These are phyloP conservation scores for Phyllosticta capitalensis DNA, from an alignment of 2,329 filamentous ascomycete genomes.

Conservation along the genomic window DNA sequence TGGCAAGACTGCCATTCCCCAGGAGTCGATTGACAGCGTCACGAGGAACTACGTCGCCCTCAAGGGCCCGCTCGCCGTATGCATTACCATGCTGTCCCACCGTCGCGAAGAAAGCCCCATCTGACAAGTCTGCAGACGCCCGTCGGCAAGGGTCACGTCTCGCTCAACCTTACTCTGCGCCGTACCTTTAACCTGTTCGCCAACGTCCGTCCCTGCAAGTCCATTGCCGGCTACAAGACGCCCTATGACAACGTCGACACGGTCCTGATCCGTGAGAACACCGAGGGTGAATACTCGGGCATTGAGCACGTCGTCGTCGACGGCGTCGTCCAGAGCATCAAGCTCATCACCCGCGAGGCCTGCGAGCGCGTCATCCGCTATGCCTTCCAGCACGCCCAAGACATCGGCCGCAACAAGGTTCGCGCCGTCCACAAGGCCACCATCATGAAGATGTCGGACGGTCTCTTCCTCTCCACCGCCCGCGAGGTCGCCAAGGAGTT, in stretches of 20 bases:
- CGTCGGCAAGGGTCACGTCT: slow-evolving; percentile 97
- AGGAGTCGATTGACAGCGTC: slow-evolving; percentile 87
- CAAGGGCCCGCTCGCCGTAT: slow-evolving; percentile 91
- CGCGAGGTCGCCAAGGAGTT: slow-evolving; percentile 86
- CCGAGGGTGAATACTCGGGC: slow-evolving; percentile 98
- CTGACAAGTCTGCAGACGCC: slow-evolving; percentile 55
- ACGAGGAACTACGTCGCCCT: slow-evolving; percentile 93
- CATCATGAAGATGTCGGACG: slow-evolving; percentile 99
- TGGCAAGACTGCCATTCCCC: slow-evolving; percentile 89
- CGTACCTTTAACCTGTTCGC: slow-evolving; percentile 99
- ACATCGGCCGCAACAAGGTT: slow-evolving; percentile 91
- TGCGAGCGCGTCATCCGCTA: slow-evolving; percentile 93
- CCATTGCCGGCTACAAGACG: slow-evolving; percentile 95
- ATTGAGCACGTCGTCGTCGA: slow-evolving; percentile 98
- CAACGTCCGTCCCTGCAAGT: slow-evolving; percentile 96
- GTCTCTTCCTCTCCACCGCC: slow-evolving; percentile 88
- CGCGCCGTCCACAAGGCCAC: slow-evolving; percentile 98
- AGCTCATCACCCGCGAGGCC: slow-evolving; percentile 94
- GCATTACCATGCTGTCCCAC: slow-evolving; percentile 24
- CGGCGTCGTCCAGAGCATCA: slow-evolving; percentile 97
- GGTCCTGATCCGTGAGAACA: slow-evolving; percentile 98
- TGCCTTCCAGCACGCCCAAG: slow-evolving; percentile 95
- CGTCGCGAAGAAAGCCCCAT: slow-evolving; percentile 2
- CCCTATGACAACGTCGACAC: slow-evolving; percentile 96
- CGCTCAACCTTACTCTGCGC: slow-evolving; percentile 94